These are phyloP conservation scores for Dacryopinax primogenitus DNA, from an alignment of 768 basidiomycete genomes.

Conservation along the genomic window DNA sequence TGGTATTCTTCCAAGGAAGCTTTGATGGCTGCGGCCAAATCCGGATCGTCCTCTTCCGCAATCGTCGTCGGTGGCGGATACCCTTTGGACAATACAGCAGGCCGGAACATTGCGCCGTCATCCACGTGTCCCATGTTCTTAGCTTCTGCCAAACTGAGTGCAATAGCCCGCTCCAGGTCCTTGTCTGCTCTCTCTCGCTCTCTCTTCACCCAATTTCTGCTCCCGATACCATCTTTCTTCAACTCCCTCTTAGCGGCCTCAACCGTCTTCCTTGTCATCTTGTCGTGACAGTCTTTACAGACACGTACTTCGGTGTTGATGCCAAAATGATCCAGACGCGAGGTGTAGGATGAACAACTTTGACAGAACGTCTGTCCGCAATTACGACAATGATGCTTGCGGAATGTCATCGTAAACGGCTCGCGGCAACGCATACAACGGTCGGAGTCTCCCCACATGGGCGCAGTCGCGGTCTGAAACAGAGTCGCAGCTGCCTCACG, in stretches of 20 bases:
- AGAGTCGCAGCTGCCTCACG: slow-evolving; percentile 60
- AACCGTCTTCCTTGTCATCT: slow-evolving; percentile 48
- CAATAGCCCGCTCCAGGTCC: slow-evolving; percentile 87
- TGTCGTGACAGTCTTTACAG: slow-evolving; percentile 79
- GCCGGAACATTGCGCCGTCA: slow-evolving; percentile 57
- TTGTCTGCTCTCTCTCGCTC: slow-evolving; percentile 24
- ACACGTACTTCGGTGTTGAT: slow-evolving; percentile 87
- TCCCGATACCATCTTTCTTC: slow-evolving; percentile 36
- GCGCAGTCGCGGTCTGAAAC: slow-evolving; percentile 83
- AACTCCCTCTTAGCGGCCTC: slow-evolving; percentile 24
- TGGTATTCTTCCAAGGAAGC: slow-evolving; percentile 75
- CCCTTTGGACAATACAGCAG: slow-evolving; percentile 39
- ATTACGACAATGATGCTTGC: slow-evolving; percentile 97
- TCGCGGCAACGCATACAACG: slow-evolving; percentile 87
- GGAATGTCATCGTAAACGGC: slow-evolving; percentile 84
- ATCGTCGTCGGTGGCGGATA: slow-evolving; percentile 29
- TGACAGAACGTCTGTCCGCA: slow-evolving; percentile 97
- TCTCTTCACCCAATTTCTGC: slow-evolving; percentile 45
- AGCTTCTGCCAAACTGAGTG: slow-evolving; percentile 75
- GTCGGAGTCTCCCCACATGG: slow-evolving; percentile 95
- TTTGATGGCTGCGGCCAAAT: slow-evolving; percentile 86
- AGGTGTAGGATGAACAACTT: slow-evolving; percentile 70
- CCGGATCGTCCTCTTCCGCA: slow-evolving; percentile 80
- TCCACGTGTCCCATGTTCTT: slow-evolving; percentile 29
- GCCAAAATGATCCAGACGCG: slow-evolving; percentile 84